These are phyloP conservation scores for Paxillus involutus DNA, from an alignment of 768 basidiomycete genomes.

Conservation along the genomic window DNA sequence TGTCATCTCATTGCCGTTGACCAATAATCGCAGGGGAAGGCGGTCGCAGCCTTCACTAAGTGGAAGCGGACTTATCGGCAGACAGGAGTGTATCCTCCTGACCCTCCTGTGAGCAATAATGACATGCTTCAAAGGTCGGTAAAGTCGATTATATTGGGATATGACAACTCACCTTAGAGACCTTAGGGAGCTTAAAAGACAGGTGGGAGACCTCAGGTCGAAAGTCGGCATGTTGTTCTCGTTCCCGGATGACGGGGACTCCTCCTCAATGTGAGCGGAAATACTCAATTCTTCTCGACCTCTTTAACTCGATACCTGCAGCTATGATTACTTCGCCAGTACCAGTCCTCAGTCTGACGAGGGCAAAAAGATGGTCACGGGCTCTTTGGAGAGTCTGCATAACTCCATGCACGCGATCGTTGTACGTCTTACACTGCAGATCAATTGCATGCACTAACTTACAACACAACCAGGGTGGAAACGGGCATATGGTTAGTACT, in stretches of 20 bases:
- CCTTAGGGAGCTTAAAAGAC: constrained; percentile 17
- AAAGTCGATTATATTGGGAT: background rate
- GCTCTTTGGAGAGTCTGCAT: constrained; percentile 24
- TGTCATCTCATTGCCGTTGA: background rate
- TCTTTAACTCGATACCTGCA: constrained; percentile 2
- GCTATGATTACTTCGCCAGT: constrained; percentile 31
- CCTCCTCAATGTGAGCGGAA: constrained; percentile 8
- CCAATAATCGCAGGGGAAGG: constrained; percentile 1
- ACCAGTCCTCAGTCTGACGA: background rate
- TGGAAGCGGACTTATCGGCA: constrained; percentile 22
- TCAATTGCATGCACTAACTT: background rate
- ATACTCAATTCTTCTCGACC: background rate
- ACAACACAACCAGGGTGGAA: constrained; percentile 17
- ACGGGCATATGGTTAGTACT: constrained; percentile 26
- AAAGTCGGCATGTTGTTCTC: constrained; percentile 19
- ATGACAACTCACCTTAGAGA: background rate
- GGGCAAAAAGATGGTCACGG: constrained; percentile 4
- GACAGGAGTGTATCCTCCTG: background rate
- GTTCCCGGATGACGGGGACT: constrained; percentile 15
- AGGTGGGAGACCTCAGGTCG: constrained; percentile 9
- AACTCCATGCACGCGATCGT: constrained; percentile 16
- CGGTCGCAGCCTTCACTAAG: constrained; percentile 14
- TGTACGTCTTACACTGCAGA: constrained; percentile 8
- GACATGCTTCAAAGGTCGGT: constrained; percentile 16
- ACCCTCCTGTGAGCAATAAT: background rate